phyloP scores from a whole-genome alignment of 305 asterid genomes.

The Solanum hybrid region DNA sequence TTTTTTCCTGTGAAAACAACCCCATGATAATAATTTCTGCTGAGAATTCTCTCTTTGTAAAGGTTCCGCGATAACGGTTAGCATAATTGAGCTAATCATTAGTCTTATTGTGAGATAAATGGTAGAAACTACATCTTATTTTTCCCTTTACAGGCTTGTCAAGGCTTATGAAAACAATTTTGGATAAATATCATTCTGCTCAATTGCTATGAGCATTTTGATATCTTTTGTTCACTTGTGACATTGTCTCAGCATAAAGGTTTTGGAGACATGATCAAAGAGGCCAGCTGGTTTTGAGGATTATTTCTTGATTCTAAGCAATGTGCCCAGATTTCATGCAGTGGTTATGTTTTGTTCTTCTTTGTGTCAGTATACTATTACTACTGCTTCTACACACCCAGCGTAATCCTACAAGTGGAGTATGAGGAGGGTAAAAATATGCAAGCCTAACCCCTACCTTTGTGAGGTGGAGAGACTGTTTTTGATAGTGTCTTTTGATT shows the following conservation, averaged over 20 bases:
- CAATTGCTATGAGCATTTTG: not conserved
- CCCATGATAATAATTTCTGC: not conserved
- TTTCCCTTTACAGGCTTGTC: not conserved
- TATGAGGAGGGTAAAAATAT: not conserved
- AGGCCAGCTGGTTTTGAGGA: not conserved
- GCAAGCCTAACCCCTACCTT: not conserved
- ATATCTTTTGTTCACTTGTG: not conserved
- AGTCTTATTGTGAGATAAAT: not conserved
- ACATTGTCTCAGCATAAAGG: not conserved
- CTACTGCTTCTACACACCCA: not conserved
- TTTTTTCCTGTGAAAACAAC: not conserved
- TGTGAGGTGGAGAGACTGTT: not conserved
- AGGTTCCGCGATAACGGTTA: not conserved
- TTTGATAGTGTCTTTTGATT: not conserved
- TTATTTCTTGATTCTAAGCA: constrained; percentile 39
- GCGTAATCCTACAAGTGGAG: not conserved
- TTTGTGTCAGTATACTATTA: not conserved
- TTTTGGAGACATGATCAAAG: not conserved
- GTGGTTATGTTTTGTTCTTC: not conserved
- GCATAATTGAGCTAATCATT: not conserved
- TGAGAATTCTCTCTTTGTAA: not conserved
- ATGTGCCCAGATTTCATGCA: constrained; percentile 47
- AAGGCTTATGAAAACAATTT: not conserved
- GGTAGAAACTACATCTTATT: not conserved
- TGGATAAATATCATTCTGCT: not conserved